These are phyloP conservation scores for Dioscorea zingiberensis DNA, from an alignment of 106 monocot genomes.

Conservation along the genomic window DNA sequence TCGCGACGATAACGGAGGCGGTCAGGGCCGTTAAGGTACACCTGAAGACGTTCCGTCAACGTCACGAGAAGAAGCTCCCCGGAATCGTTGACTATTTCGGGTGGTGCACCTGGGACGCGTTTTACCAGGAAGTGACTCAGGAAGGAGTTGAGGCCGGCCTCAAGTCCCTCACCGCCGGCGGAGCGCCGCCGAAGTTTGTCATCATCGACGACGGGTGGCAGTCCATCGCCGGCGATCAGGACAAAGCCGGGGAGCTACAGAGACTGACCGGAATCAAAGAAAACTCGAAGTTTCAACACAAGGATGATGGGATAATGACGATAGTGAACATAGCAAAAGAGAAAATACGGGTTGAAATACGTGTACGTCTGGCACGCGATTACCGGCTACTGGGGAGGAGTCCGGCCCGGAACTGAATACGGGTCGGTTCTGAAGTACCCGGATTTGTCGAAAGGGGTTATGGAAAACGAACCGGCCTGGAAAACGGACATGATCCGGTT, in stretches of 20 bases:
- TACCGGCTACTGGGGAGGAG: slow-evolving; percentile 93
- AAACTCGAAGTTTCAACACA: slow-evolving; percentile 72
- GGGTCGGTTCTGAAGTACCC: slow-evolving; percentile 59
- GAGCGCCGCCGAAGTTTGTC: slow-evolving; percentile 76
- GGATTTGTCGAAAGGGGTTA: slow-evolving; percentile 54
- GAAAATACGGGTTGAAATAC: slow-evolving; percentile 66
- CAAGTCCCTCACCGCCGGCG: slow-evolving; percentile 39
- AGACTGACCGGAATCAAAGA: slow-evolving; percentile 73
- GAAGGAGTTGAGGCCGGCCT: slow-evolving; percentile 84
- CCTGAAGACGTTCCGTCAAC: slow-evolving; percentile 58
- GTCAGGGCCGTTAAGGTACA: slow-evolving; percentile 53
- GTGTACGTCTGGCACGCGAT: slow-evolving; percentile 96
- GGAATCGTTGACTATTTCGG: slow-evolving; percentile 80
- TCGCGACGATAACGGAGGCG: slow-evolving; percentile 59
- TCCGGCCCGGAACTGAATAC: slow-evolving; percentile 49
- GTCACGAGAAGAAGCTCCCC: slow-evolving; percentile 62
- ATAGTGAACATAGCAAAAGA: slow-evolving; percentile 63
- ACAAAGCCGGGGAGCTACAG: slow-evolving; percentile 3
- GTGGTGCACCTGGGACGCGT: slow-evolving; percentile 98
- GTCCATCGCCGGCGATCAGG: slow-evolving; percentile 37
- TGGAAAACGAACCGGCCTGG: slow-evolving; percentile 64
- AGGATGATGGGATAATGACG: slow-evolving; percentile 46
- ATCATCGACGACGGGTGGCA: slow-evolving; percentile 99
- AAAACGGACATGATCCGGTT: slow-evolving; percentile 53
- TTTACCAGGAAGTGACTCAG: slow-evolving; percentile 82